Evolutionary conservation across 495 filamentous ascomycete species (phyloP), one percentile per base, ranked within the genome.

Genomic region (Chaetomium cochliodes): DNA sequence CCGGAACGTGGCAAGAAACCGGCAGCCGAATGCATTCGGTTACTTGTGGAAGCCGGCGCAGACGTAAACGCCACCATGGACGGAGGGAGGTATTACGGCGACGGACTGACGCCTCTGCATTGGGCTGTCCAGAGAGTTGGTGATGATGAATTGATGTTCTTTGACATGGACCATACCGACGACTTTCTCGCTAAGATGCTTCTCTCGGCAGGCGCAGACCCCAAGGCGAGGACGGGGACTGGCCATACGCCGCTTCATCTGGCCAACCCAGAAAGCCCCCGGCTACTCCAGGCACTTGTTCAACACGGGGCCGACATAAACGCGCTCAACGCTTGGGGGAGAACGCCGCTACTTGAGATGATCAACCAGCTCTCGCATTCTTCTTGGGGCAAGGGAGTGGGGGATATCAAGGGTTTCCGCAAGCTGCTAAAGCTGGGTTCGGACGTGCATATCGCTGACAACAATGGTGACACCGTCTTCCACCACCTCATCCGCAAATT

Each of bases 21-120:
- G 16, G 49, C 49, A 11, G 49, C 47, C 13, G 59, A 62, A n/a
- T 62, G 59, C 16, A 47, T 62, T 15, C 47, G 49, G 26, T 0
- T 62, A 33, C 52, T 64, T 46, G 33, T 58, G 23, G 54, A 49
- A 41, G 46, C 53, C 28, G 46, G 60, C 25, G 58, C 61, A 2
- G 64, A 57, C 30, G 23, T 66, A 18, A 65, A 69, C 52, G 53
- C 65, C 37, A 63, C 39, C 26, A 49, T 49, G 44, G 51, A 67
- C 28, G 54, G 64, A 9, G 20, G 63, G 23, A 16, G 68, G 33
- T 5, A 30, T 23, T 15, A 65, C 60, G 50, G 25, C 2, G 13
- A 64, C 5, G 55, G 67, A 12, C 60, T 67, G 67, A 71, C 72
- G 5, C 66, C 73, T 4, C 54, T 76, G 2, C 66, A 70, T 30